These are phyloP conservation scores for Xylariaceae sp. DNA, from an alignment of 2,329 filamentous ascomycete genomes.

Conservation along the genomic window DNA sequence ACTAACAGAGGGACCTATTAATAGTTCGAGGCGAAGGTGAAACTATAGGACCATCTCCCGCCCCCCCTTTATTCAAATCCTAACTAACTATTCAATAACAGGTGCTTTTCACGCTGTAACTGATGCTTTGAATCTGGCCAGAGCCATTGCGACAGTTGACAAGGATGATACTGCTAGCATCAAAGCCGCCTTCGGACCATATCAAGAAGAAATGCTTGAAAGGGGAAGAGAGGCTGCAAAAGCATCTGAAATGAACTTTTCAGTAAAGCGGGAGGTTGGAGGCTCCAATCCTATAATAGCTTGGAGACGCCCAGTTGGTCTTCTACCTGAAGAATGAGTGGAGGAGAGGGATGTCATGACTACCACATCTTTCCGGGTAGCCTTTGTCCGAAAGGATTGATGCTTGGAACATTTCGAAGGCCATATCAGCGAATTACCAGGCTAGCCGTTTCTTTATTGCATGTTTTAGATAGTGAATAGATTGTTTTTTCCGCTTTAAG, in stretches of 20 bases:
- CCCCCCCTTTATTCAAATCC: too few species aligned
- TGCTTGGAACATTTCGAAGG: too few species aligned
- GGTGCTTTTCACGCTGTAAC: constrained; percentile 24
- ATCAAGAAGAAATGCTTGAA: constrained; percentile 29
- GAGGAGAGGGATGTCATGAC: too few species aligned
- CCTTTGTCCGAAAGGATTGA: too few species aligned
- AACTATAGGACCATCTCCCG: too few species aligned
- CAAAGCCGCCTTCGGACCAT: constrained; percentile 22
- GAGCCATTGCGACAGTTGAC: constrained; percentile 20
- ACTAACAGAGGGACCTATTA: constrained; percentile 1
- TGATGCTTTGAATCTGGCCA: constrained; percentile 48
- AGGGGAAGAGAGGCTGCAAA: constrained; percentile 24
- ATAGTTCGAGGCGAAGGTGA: constrained; percentile 22
- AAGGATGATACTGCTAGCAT: constrained; percentile 16
- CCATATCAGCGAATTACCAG: too few species aligned
- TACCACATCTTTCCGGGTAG: too few species aligned
- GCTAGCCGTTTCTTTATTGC: too few species aligned
- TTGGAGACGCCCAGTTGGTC: constrained; percentile 18
- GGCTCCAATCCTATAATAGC: constrained; percentile 11
- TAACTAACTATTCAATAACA: too few species aligned
- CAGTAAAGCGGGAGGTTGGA: constrained; percentile 14
- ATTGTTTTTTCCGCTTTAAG: too few species aligned
- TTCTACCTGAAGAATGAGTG: constrained; percentile 20
- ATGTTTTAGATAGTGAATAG: too few species aligned
- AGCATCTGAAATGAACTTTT: constrained; percentile 19